Evolutionary conservation across 139 green algal genomes (phyloP).

Genomic region (Haematococcus sp.): DNA sequence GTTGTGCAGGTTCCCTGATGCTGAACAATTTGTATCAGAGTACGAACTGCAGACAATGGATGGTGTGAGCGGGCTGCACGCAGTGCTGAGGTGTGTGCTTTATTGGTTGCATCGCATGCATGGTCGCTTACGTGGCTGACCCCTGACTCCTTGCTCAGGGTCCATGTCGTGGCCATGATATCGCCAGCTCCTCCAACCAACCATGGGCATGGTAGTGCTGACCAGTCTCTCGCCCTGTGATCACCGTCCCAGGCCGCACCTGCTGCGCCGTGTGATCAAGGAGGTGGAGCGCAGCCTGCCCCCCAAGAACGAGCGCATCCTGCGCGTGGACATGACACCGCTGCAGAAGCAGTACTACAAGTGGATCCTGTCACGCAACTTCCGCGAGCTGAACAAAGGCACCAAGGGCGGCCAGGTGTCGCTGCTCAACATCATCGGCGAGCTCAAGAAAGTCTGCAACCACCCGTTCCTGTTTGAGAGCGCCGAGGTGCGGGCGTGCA

Average conservation of each 20-base stretch:
- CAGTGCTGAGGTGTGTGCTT: constrained; percentile 48
- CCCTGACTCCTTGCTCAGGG: too few relatives aligned
- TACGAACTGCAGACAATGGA: constrained; percentile 60
- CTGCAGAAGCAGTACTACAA: constrained; percentile 96
- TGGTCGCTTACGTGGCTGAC: too few relatives aligned
- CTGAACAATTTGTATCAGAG: constrained; percentile 66
- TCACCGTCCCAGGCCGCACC: constrained; percentile 76
- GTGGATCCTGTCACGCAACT: constrained; percentile 94
- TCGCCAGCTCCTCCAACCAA: too few relatives aligned
- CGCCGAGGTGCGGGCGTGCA: constrained; percentile 24
- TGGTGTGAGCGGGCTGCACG: constrained; percentile 71
- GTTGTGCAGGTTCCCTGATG: constrained; percentile 55
- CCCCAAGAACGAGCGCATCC: constrained; percentile 89
- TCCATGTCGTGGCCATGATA: too few relatives aligned
- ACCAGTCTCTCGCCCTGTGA: constrained; percentile 75
- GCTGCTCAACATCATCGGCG: constrained; percentile 88
- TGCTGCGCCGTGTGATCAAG: constrained; percentile 92
- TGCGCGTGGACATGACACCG: constrained; percentile 89
- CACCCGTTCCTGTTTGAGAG: constrained; percentile 79
- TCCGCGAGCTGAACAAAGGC: constrained; percentile 90
- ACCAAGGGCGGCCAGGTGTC: constrained; percentile 31
- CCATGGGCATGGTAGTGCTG: too few relatives aligned
- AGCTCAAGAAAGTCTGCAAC: constrained; percentile 97
- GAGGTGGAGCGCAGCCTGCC: constrained; percentile 88
- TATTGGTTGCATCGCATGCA: too few relatives aligned